Base-by-base conservation (phyloP, 257 asterid genomes). In the Scutellaria galericulata region DNA sequence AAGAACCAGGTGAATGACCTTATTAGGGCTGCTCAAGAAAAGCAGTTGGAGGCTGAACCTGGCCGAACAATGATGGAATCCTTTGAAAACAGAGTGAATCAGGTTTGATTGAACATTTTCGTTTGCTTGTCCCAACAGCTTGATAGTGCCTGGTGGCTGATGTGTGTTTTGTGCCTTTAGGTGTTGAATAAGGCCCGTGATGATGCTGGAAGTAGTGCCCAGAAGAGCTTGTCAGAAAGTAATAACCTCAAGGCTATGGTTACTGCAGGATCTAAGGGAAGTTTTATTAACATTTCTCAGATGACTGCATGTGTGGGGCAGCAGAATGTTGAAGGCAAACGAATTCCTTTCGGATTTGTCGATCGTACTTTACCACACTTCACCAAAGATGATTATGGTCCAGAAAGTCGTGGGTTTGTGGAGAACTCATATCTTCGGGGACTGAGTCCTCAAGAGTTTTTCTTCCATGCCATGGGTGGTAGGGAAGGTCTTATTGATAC, bases 301-400 rank as follows among this genome's bases (percentile, higher is more conserved):
- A 95, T 95, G 99, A 95, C 99, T 82, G 99, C 99, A 61, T 95
- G 99, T 87, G 99, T 95, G 83, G 99, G 99, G 68, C 99, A 95
- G 79, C 99, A 95, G 82, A 95, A 95, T 79, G 99, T 95, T 79
- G 99, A 95, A 84, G 99, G 99, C 50, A 95, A 95, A 68, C 98
- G 99, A 67, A 95, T 95, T 65, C 99, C 99, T 40, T 95, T 88
- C 77, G 99, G 99, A 42, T 95, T 95, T 81, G 86, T 88, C 27
- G 91, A 84, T 35, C 91, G 99, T 35, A 90, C 99, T 5, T 86
- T 95, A 57, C 99, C 99, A 13, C 99, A 95, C 78, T 95, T 95
- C 78, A 90, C 96, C 57, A 88, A 86, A 77, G 93, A 95, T 71
- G 99, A 95, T 82, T 87, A 53, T 66, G 99, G 99, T 59, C 98